phyloP scores from a whole-genome alignment of 1,284 basidiomycete genomes.

The Ustilago vetiveriae region DNA sequence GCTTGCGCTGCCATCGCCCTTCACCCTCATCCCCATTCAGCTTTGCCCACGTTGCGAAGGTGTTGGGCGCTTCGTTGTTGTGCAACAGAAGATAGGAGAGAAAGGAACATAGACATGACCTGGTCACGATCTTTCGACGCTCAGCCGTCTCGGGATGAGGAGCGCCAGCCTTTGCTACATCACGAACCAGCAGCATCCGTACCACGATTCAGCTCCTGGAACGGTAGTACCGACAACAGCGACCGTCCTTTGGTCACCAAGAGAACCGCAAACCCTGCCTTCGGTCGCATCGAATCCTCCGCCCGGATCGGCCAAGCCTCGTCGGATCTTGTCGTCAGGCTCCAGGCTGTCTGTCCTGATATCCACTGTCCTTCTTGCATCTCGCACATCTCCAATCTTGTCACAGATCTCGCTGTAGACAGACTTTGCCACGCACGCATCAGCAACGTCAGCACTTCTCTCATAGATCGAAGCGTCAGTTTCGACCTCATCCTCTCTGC shows the following conservation, averaged over 20 bases:
- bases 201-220: conserved; percentile 1
- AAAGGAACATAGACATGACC: background rate
- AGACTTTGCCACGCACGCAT: conserved; percentile 10
- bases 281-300: background rate
- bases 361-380: conserved; percentile 69
- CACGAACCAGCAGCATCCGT: background rate
- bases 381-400: conserved; percentile 64
- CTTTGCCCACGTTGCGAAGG: too few relatives aligned
- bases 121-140: background rate
- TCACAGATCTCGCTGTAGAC: conserved; percentile 41
- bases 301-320: conserved; percentile 7
- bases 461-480: conserved; percentile 65
- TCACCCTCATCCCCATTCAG: too few relatives aligned
- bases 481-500: conserved; percentile 46
- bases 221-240: background rate
- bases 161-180: conserved; percentile 8
- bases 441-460: conserved; percentile 61
- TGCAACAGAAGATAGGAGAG: background rate
- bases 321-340: conserved; percentile 14
- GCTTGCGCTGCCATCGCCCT: too few relatives aligned
- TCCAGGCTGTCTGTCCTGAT: conserved; percentile 35
- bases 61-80: too few relatives aligned
- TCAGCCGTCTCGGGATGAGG: conserved; percentile 1
- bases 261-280: background rate
- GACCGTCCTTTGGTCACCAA: too few relatives aligned